Evolutionary conservation across 257 asterid genomes (phyloP).

Genomic region (Scutellaria baicalensis): DNA sequence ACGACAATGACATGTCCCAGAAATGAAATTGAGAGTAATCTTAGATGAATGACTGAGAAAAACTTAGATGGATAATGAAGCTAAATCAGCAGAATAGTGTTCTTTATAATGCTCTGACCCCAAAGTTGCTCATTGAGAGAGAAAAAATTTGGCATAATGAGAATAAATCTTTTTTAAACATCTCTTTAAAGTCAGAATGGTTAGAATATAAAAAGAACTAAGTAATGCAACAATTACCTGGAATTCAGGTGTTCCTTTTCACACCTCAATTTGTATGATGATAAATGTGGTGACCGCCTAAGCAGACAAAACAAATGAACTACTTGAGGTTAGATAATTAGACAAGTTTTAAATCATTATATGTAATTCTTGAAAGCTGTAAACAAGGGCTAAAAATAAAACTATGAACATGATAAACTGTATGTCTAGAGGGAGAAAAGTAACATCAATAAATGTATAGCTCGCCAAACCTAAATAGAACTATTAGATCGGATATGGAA

Average conservation of each 20-base stretch:
- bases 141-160: neutral
- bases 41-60: too few relatives aligned
- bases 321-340: constrained; percentile 6
- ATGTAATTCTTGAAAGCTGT: too few relatives aligned
- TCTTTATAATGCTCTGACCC: too few relatives aligned
- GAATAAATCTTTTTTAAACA: neutral
- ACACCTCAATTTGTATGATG: constrained; percentile 73
- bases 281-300: constrained; percentile 65
- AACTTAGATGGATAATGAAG: too few relatives aligned
- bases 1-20: neutral
- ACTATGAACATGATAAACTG: neutral
- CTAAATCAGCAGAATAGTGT: too few relatives aligned
- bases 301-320: constrained; percentile 15
- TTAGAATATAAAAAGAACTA: neutral
- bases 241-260: constrained; percentile 56
- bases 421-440: neutral
- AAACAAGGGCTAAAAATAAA: too few relatives aligned
- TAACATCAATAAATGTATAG: too few relatives aligned
- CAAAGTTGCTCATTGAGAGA: too few relatives aligned
- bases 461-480: too few relatives aligned
- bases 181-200: neutral
- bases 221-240: constrained; percentile 22
- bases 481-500: neutral
- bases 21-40: constrained; percentile 4
- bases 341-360: neutral